A percentile compares a stretch with the other conserved stretches of the same genome.
Evolutionary conservation across 73 alveolate genomes (phyloP).

Genomic region (Diophrys appendiculata): DNA sequence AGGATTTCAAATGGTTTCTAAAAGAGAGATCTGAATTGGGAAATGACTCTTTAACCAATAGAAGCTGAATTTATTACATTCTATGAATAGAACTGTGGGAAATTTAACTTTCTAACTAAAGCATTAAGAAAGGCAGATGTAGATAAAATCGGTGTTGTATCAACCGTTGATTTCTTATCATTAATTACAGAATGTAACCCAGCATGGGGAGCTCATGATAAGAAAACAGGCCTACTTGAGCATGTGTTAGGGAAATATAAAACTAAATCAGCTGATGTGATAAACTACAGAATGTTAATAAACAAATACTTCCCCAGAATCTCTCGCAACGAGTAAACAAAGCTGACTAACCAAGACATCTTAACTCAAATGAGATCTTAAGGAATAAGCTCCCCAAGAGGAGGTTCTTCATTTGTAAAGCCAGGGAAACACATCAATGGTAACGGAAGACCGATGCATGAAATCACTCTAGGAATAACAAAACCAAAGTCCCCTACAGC

Average conservation of each 20-base stretch:
- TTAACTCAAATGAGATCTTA: neutral
- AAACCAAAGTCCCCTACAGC: too few relatives aligned
- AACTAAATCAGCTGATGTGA: neutral
- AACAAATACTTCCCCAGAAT: neutral
- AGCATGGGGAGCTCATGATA: neutral
- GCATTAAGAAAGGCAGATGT: constrained; percentile 7
- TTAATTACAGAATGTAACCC: neutral
- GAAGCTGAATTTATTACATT: neutral
- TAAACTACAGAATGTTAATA: neutral
- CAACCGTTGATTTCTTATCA: neutral
- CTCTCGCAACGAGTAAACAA: neutral
- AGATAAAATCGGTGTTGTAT: neutral
- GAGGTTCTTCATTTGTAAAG: too few relatives aligned
- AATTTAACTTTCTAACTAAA: neutral
- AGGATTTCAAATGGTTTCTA: neutral
- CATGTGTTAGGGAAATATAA: constrained; percentile 4
- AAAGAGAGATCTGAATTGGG: neutral
- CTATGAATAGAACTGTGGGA: neutral
- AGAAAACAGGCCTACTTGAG: neutral
- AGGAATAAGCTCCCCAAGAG: too few relatives aligned
- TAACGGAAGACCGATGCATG: too few relatives aligned
- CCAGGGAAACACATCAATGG: too few relatives aligned
- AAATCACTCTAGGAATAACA: too few relatives aligned
- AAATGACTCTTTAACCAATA: too few relatives aligned
- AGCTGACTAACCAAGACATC: neutral